A percentile compares a stretch with the other conserved stretches of the same genome.
phyloP scores from a whole-genome alignment of 345 rosid genomes.

The Clausena lansium region DNA sequence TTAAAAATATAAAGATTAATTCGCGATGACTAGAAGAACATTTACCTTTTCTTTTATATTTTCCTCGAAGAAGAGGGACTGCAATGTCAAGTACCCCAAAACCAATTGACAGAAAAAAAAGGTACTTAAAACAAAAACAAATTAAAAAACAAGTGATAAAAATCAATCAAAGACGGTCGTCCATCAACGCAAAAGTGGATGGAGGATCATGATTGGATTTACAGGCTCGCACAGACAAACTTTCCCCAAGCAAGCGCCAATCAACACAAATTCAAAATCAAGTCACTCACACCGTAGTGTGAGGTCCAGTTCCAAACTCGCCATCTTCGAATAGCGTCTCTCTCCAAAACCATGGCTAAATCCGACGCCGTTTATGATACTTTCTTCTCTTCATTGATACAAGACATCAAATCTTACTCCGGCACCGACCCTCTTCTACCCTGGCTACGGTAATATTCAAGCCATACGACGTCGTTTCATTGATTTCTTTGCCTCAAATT shows the following conservation, averaged over 20 bases:
- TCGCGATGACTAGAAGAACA: no score
- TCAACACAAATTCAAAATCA: constrained; percentile 11
- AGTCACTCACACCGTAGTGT: neutral
- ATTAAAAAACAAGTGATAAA: no score
- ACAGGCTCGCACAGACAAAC: neutral
- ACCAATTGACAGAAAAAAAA: no score
- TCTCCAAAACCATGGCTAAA: neutral
- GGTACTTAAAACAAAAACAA: no score
- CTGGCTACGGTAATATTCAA: constrained; percentile 69
- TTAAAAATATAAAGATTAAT: no score
- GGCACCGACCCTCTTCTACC: constrained; percentile 89
- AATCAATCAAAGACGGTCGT: no score
- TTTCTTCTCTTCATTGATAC: constrained; percentile 63
- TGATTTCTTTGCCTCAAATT: neutral
- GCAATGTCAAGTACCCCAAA: no score
- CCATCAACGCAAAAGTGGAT: no score
- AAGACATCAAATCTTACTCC: constrained; percentile 74
- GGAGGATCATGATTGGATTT: neutral
- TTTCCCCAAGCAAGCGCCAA: constrained; percentile 8
- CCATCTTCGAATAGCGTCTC: neutral
- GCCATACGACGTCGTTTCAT: neutral
- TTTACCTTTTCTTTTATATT: no score
- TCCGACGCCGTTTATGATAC: constrained; percentile 33
- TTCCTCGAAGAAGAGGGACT: no score
- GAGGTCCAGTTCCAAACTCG: neutral